These are phyloP conservation scores for Alternaria arbusti DNA, from an alignment of 2,329 filamentous ascomycete species.

Conservation along the genomic window DNA sequence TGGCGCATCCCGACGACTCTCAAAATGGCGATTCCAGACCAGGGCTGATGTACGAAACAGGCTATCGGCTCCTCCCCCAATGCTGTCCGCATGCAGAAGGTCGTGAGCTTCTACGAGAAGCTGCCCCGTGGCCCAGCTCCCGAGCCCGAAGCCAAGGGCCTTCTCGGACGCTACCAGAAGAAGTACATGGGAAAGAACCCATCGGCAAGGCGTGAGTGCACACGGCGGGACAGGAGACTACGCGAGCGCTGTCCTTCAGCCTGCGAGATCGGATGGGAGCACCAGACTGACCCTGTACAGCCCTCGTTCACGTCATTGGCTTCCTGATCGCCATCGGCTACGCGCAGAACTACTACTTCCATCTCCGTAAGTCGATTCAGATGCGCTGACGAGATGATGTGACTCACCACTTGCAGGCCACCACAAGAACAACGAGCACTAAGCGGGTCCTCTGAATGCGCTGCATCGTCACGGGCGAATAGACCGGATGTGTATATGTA, in stretches of 20 bases:
- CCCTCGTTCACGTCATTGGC: constrained; percentile 84
- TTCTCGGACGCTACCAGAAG: constrained; percentile 84
- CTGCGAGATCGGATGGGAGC: not conserved
- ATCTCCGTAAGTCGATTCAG: constrained; percentile 77
- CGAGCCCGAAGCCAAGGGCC: constrained; percentile 78
- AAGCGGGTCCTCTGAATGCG: constrained; percentile 47
- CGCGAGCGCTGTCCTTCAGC: not conserved
- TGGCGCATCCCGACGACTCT: not conserved
- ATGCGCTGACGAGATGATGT: constrained; percentile 9
- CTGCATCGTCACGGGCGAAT: constrained; percentile 13
- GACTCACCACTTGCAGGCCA: constrained; percentile 69
- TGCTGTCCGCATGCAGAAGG: constrained; percentile 95
- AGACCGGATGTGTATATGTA: constrained; percentile 47
- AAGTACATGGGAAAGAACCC: constrained; percentile 95
- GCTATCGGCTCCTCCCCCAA: constrained; percentile 93
- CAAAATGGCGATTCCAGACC: not conserved
- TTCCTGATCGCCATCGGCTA: constrained; percentile 84
- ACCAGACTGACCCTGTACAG: constrained; percentile 57
- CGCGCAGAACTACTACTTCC: constrained; percentile 99
- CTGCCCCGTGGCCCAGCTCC: constrained; percentile 92
- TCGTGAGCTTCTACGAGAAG: constrained; percentile 98
- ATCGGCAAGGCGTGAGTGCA: constrained; percentile 78
- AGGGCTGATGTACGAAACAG: constrained; percentile 58
- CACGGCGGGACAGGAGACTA: constrained; percentile 28
- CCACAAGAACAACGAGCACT: constrained; percentile 99